A percentile compares a stretch with the other conserved stretches of the same genome.
These are phyloP conservation scores for Sabuloglossum arenarium DNA, from an alignment of 495 filamentous ascomycete species.

Conservation along the genomic window DNA sequence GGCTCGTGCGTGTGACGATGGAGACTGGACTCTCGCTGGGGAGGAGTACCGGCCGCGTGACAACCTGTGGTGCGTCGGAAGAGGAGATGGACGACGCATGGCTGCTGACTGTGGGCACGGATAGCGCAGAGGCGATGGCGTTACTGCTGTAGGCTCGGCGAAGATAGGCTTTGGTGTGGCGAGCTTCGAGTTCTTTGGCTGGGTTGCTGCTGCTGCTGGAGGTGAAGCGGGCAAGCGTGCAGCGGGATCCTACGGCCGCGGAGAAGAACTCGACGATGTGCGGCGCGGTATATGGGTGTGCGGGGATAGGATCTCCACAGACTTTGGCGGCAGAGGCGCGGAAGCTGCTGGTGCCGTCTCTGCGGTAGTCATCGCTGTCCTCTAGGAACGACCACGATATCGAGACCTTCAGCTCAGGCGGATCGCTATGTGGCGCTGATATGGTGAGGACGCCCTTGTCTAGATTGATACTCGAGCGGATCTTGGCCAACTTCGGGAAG, in stretches of 20 bases:
- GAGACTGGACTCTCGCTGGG: constrained; percentile 90
- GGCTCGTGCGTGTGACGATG: constrained; percentile 55
- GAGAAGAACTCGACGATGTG: constrained; percentile 56
- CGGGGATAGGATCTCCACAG: constrained; percentile 53
- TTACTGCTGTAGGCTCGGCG: constrained; percentile 13
- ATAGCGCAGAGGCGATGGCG: not conserved
- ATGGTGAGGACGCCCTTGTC: constrained; percentile 26
- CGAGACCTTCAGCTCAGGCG: not conserved
- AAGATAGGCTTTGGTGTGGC: constrained; percentile 44
- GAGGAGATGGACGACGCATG: not conserved
- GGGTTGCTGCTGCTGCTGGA: constrained; percentile 31
- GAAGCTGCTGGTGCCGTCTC: not conserved
- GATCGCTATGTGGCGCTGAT: not conserved
- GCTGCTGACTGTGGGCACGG: constrained; percentile 18
- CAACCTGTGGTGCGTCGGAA: not conserved
- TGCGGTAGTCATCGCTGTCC: not conserved
- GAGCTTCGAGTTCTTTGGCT: constrained; percentile 13
- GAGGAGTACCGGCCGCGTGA: constrained; percentile 39
- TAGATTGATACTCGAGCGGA: constrained; percentile 50
- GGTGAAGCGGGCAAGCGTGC: constrained; percentile 61
- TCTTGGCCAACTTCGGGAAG: constrained; percentile 62
- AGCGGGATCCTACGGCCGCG: constrained; percentile 46
- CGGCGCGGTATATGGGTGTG: constrained; percentile 41
- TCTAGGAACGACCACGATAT: not conserved
- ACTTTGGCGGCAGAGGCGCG: constrained; percentile 18